Evolutionary conservation across 768 basidiomycete species (phyloP).

Genomic region (Boletellus ananiceps): DNA sequence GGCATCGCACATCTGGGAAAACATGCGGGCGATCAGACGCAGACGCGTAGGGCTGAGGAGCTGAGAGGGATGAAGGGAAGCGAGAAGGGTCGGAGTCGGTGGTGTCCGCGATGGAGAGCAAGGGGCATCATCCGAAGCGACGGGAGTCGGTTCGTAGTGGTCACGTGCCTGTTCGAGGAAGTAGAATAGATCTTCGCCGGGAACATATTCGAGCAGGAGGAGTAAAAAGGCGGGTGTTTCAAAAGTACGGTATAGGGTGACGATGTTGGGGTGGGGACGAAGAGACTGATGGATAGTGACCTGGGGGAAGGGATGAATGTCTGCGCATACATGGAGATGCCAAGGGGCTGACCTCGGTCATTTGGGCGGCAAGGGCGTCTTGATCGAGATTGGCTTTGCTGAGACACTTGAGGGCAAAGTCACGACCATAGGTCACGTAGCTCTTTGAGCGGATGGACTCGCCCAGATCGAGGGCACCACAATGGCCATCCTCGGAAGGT

Average conservation of each 20-base stretch:
- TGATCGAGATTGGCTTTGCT: conserved; percentile 91
- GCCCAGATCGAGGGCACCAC: conserved; percentile 54
- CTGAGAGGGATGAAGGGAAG: conserved; percentile 72
- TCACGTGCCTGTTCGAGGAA: conserved; percentile 96
- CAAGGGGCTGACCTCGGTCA: conserved; percentile 67
- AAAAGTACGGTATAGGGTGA: conserved; percentile 88
- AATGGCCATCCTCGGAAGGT: conserved; percentile 50
- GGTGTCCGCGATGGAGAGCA: conserved; percentile 61
- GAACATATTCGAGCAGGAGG: conserved; percentile 91
- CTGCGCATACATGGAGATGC: conserved; percentile 3
- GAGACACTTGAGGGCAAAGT: conserved; percentile 94
- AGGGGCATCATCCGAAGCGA: conserved; percentile 11
- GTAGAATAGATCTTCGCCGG: conserved; percentile 96
- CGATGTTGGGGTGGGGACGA: conserved; percentile 86
- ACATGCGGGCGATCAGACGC: conserved; percentile 94
- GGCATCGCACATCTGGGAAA: conserved; percentile 97
- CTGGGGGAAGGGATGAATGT: conserved; percentile 34
- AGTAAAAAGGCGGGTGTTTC: conserved; percentile 90
- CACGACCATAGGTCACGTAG: conserved; percentile 58
- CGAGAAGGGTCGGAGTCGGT: conserved; percentile 89
- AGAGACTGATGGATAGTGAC: conserved; percentile 94
- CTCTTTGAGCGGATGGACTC: conserved; percentile 31
- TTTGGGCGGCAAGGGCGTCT: conserved; percentile 82
- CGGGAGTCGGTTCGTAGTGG: conserved; percentile 57
- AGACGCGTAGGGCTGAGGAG: conserved; percentile 85